Base-by-base conservation (phyloP, 257 asterid species). In the Mitragyna speciosa region DNA sequence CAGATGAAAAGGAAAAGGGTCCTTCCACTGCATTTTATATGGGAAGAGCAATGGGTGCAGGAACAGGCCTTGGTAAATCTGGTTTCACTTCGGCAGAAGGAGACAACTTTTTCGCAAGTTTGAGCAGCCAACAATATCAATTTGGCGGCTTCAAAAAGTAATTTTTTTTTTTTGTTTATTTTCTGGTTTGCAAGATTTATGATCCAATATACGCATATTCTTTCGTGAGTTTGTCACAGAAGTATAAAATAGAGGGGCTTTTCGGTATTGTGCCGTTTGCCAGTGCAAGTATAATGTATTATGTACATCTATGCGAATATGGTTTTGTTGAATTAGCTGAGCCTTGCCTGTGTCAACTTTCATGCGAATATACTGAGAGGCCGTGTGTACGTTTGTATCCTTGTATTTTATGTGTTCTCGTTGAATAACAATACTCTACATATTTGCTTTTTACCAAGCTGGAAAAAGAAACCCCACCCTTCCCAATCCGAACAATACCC, bases 121-220 rank as follows among this genome's bases (percentile, higher is more conserved):
- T 91, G 47, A 81, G 89, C 89, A 85, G 79, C 83, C 92, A 90
- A 70, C 93, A 82, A 72, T 85, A 88, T 82, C 94, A 91, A 78
- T 91, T 84, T 65, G 93, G 96, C 59, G 81, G 85, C 87, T 92
- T 90, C 81, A 91, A 89, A 88, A 91, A 94, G 84, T 92, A 86
- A 94, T 68, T 72, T 47, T 61, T 48, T 66, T 71, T 49, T 71
- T 48, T 66, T 71, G n/a, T 71, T 24, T 36, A 22, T 28, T 61
- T 79, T 33, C 67, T n/a, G 24, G 11, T 31, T 30, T 48, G 73
- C 78, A 49, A n/a, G 12, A 76, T 76, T 43, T 54, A 74, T 47
- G 12, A 43, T 48, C 58, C 64, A 31, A 26, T 24, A 45, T 79
- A 54, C 15, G 30, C 67, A 69, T 31, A 68, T 79, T 72, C 52